Percentiles rank a stretch among this genome's conserved stretches.
phyloP scores from a whole-genome alignment of 2,329 filamentous ascomycete genomes.

The Arthrobotrys megalospora region DNA sequence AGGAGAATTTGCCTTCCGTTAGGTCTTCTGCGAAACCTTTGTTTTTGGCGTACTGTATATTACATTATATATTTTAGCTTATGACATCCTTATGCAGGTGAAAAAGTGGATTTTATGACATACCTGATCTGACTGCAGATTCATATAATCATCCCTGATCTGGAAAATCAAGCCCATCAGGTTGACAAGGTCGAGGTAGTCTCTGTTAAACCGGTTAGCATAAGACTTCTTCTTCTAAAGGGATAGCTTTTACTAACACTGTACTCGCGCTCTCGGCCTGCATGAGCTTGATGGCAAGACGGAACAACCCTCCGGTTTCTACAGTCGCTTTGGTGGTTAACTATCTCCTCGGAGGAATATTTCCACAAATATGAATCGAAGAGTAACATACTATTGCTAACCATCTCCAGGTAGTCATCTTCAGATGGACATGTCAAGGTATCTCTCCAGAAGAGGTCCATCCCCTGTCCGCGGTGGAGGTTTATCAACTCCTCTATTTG shows the following conservation, averaged over 20 bases:
- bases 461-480: slow-evolving; percentile 87
- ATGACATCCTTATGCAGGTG: background rate
- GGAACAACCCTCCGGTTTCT: slow-evolving; percentile 87
- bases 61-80: background rate
- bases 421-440: slow-evolving; percentile 86
- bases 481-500: slow-evolving; percentile 81
- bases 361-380: background rate
- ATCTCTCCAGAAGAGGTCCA: slow-evolving; percentile 93
- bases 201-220: slow-evolving; percentile 67
- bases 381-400: slow-evolving; percentile 76
- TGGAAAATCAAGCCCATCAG: slow-evolving; percentile 89
- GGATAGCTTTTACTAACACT: slow-evolving; percentile 20
- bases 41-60: slow-evolving; percentile 79
- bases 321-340: background rate
- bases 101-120: slow-evolving; percentile 48
- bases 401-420: slow-evolving; percentile 95
- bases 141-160: slow-evolving; percentile 94
- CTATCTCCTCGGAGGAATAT: background rate
- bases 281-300: slow-evolving; percentile 88
- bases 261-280: slow-evolving; percentile 76
- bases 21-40: slow-evolving; percentile 96
- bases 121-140: slow-evolving; percentile 73
- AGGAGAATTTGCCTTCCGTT: slow-evolving; percentile 97
- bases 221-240: slow-evolving; percentile 6
- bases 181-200: slow-evolving; percentile 88